Conservation (phyloP, 176 grass and related monocot genomes). For the Stipa capillata region DNA sequence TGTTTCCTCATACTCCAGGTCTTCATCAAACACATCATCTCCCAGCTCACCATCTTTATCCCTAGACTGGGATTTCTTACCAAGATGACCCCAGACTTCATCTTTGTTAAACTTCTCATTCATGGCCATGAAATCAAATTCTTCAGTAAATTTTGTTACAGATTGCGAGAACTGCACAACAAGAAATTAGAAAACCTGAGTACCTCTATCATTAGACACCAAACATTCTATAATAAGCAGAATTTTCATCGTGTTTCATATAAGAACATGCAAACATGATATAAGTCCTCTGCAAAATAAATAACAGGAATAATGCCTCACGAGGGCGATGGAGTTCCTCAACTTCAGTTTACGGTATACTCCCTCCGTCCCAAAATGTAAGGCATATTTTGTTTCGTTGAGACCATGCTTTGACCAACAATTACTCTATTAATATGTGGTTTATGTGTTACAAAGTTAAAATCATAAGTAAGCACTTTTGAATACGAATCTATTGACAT, state of each 20-base stretch:
- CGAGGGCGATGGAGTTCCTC: too few relatives aligned
- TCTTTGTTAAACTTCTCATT: constrained; percentile 96
- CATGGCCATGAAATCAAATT: constrained; percentile 92
- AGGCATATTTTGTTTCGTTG: too few relatives aligned
- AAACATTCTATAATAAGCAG: not conserved
- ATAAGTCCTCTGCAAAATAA: not conserved
- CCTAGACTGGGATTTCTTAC: constrained; percentile 63
- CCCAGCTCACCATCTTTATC: constrained; percentile 57
- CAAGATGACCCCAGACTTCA: constrained; percentile 86
- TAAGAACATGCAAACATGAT: not conserved
- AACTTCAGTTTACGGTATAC: too few relatives aligned
- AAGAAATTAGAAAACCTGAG: not conserved
- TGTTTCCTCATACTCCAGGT: constrained; percentile 41
- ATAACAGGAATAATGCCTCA: not conserved
- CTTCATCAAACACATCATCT: constrained; percentile 64
- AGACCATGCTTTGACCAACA: too few relatives aligned
- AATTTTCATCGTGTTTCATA: not conserved
- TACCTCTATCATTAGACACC: not conserved
- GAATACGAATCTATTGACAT: too few relatives aligned
- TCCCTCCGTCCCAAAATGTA: too few relatives aligned
- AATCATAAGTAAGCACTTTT: too few relatives aligned
- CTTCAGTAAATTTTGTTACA: constrained; percentile 67
- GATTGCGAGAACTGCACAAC: constrained; percentile 41
- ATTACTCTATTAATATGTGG: too few relatives aligned
- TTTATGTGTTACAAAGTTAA: too few relatives aligned